These are phyloP conservation scores for Boletus smithii DNA, from an alignment of 1,284 basidiomycete genomes.

Conservation along the genomic window DNA sequence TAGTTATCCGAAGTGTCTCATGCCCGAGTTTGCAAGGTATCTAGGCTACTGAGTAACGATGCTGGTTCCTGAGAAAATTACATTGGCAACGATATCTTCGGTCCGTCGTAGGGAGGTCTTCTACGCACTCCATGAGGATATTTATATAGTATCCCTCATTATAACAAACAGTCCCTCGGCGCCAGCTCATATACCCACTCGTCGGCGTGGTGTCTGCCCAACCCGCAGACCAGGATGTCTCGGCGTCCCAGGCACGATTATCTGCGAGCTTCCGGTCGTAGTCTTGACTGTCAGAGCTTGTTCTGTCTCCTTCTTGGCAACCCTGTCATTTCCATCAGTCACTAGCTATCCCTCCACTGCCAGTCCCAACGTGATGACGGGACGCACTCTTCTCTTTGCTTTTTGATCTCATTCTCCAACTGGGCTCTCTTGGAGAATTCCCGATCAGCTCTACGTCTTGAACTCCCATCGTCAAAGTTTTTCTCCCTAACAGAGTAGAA, in stretches of 20 bases:
- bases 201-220: constrained; percentile 60
- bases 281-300: constrained; percentile 61
- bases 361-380: neutral
- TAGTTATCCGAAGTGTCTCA: constrained; percentile 6
- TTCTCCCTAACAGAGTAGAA: constrained; percentile 96
- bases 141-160: neutral
- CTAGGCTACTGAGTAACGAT: constrained; percentile 4
- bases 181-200: constrained; percentile 42
- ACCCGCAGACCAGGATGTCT: constrained; percentile 66
- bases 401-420: constrained; percentile 86
- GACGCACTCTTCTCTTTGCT: constrained; percentile 80
- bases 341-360: constrained; percentile 1
- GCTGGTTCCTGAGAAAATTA: constrained; percentile 13
- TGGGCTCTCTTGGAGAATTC: constrained; percentile 90
- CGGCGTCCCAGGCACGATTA: constrained; percentile 80
- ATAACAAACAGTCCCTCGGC: neutral
- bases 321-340: constrained; percentile 38
- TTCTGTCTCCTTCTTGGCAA: constrained; percentile 62
- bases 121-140: neutral
- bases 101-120: neutral
- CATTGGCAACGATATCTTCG: constrained; percentile 2
- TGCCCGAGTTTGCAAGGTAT: neutral
- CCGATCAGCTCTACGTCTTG: constrained; percentile 69
- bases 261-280: constrained; percentile 56
- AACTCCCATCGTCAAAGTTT: constrained; percentile 85